These are phyloP conservation scores for Vicia sativa DNA, from an alignment of 306 rosid species.

Conservation along the genomic window DNA sequence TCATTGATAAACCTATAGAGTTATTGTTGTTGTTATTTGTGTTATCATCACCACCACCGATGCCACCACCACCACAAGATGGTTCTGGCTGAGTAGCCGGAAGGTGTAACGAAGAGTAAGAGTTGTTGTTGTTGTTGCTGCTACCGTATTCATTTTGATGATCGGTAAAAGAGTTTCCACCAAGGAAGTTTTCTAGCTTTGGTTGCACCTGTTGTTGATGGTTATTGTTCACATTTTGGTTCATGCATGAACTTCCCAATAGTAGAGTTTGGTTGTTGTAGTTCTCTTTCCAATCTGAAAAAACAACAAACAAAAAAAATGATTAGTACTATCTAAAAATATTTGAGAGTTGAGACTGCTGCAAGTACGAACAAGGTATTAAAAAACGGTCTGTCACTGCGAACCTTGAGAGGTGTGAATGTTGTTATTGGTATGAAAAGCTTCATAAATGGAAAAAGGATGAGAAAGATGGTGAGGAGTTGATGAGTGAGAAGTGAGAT, in stretches of 20 bases:
- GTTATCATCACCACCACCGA: background rate
- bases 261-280: constrained; percentile 46
- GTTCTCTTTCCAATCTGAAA: constrained; percentile 77
- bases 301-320: background rate
- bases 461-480: constrained; percentile 49
- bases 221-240: constrained; percentile 53
- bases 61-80: background rate
- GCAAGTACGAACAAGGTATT: too few species aligned
- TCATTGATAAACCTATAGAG: constrained; percentile 82
- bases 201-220: constrained; percentile 51
- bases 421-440: constrained; percentile 50
- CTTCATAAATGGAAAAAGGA: constrained; percentile 61
- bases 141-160: constrained; percentile 42
- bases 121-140: constrained; percentile 32
- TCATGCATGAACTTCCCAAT: constrained; percentile 51
- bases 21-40: constrained; percentile 14
- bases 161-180: constrained; percentile 66
- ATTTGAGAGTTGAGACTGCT: background rate
- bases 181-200: constrained; percentile 89
- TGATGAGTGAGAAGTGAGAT: constrained; percentile 46
- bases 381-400: too few species aligned
- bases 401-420: constrained; percentile 40
- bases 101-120: constrained; percentile 46
- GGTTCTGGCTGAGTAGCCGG: constrained; percentile 36
- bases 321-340: background rate